Base-by-base conservation (phyloP, 2,329 filamentous ascomycete genomes). In the Aspergillus arachidicola region DNA sequence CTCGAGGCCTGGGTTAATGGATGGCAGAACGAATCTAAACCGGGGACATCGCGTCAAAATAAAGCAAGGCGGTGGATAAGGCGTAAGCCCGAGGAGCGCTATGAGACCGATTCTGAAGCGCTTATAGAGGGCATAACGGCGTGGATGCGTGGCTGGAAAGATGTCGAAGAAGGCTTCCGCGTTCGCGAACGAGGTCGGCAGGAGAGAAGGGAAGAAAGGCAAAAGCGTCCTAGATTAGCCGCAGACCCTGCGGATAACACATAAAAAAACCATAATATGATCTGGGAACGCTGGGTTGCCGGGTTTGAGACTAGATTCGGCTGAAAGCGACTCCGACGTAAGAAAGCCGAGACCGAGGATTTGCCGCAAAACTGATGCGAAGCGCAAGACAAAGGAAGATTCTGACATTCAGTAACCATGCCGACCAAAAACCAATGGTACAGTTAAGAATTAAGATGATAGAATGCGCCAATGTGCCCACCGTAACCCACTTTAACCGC, bases 141-240 rank as follows among this genome's bases (percentile, higher is more conserved):
- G 21, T 81, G 79, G 79, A 76, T 80, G 72, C 72, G 78, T 26
- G 79, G 78, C 11, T 81, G 79, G 75, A 75, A 73, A 48, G 79
- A 81, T 65, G 72, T 78, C 16, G 77, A 80, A 64, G 78, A 80
- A 63, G 78, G 73, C 32, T 75, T 79, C 57, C 61, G 64, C 36
- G 64, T 68, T 32, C 64, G 88, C 83, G 68, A 87, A 86, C 81
- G 88, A 48, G 85, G 86, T 62, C 85, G 91, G 64, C 84, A 86
- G 71, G 81, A 89, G 65, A 86, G 70, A 61, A 71, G 73, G 59
- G 69, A 75, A 34, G 66, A 59, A 53, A 72, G 69, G 58, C 68
- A 59, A 50, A 45, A 28, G 48, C 48, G 16, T 19, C 12, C 28
- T 51, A 51, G 19, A 32, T 11, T 32, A 51, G 28, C 48, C 48